Base-by-base conservation (phyloP, 108 stramenopile species). In the Cyclotella kingstonii region DNA sequence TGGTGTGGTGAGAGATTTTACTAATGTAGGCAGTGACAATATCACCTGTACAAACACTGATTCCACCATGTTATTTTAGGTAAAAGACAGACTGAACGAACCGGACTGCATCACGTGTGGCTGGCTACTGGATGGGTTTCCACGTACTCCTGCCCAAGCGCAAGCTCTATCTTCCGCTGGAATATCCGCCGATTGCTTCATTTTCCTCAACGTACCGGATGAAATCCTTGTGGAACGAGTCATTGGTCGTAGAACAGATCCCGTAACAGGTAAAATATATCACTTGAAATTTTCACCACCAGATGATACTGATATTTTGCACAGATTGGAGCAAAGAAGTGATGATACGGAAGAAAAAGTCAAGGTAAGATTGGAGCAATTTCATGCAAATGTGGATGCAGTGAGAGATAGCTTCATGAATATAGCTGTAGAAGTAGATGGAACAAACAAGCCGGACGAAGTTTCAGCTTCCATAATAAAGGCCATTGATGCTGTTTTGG, bases 331-430 rank as follows among this genome's bases (percentile, higher is more conserved):
- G 52, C 95, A 96, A 49, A 89, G 98, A 47, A 74, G 76, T 22
- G 98, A 99, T 74, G 98, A 99, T 70, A 99, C 96, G 10, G 96
- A 91, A 54, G 96, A 99, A 68, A 99, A 97, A 80, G 88, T 96
- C 22, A 78, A 64, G 52, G 93, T 95, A 26, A 86, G 98, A 19
- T 59, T 97, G 57, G 82, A 80, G 59, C 83, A 89, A 27, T 99
- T 94, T 70, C 89, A 96, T 77, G 63, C 73, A 47, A 96, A 96
- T 73, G 85, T 90, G 12, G 83, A 85, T 39, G 83, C 88, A 7
- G 89, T 95, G 22, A 85, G 79, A 63, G 84, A 77, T 22, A 76
- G 66, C 34, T 95, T 87, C 64, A 63, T 46, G 7, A 86, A 91
- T 47, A 82, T 90, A 54, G 66, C 75, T 47, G 88, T 90, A 17